A percentile compares a stretch with the other conserved stretches of the same genome.
Evolutionary conservation across 805 yeast species (phyloP).

Genomic region (Ogataea wickerhamii): DNA sequence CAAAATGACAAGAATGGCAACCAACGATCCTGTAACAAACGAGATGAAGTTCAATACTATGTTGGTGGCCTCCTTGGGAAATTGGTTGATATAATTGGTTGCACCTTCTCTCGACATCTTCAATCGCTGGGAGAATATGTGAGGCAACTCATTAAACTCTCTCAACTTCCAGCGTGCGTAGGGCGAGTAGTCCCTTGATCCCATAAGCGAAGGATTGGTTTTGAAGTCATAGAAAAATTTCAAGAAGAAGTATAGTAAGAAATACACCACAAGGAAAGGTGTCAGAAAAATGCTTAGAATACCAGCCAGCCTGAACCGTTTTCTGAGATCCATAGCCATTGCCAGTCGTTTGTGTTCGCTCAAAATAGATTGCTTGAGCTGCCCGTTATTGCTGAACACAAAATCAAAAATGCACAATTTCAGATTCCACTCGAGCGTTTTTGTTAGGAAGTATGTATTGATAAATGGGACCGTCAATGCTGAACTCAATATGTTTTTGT

Average conservation of each 20-base stretch:
- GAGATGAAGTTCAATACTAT: constrained; percentile 56
- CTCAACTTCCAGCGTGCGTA: constrained; percentile 93
- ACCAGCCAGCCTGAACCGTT: constrained; percentile 86
- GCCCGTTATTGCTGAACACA: constrained; percentile 81
- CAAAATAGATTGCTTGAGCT: constrained; percentile 65
- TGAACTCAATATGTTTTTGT: constrained; percentile 68
- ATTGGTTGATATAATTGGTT: constrained; percentile 78
- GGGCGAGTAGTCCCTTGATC: constrained; percentile 87
- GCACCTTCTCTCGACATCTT: constrained; percentile 79
- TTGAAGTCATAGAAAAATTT: constrained; percentile 90
- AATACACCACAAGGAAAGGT: constrained; percentile 83
- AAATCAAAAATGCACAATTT: constrained; percentile 84
- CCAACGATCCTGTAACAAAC: constrained; percentile 82
- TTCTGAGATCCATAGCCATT: constrained; percentile 63
- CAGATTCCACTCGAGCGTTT: constrained; percentile 92
- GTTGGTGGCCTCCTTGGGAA: constrained; percentile 75
- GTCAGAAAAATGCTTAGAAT: constrained; percentile 75
- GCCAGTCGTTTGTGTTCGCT: constrained; percentile 66
- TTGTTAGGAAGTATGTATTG: constrained; percentile 52
- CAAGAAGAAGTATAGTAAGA: constrained; percentile 79
- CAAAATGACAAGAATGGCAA: constrained; percentile 78
- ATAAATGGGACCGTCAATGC: constrained; percentile 44
- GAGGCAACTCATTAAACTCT: constrained; percentile 91
- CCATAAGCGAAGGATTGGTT: constrained; percentile 78
- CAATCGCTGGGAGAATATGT: constrained; percentile 76